Conservation (phyloP, 345 rosid genomes). For the Salix purpurea region DNA sequence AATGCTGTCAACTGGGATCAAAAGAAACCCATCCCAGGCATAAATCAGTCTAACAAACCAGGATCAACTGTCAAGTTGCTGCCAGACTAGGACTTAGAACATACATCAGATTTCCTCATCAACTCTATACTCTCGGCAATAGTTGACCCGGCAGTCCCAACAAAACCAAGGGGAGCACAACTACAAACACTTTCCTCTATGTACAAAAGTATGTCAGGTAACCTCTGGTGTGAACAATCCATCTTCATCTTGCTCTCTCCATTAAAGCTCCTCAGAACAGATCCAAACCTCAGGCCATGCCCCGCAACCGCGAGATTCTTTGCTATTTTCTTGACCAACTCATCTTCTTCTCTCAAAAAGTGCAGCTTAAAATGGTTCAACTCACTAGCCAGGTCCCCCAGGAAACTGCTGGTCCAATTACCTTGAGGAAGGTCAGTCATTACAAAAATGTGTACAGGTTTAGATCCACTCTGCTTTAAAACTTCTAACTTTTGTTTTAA, state of each 20-base stretch:
- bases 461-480: conserved; percentile 35
- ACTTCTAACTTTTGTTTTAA: conserved; percentile 64
- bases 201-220: conserved; percentile 58
- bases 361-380: conserved; percentile 47
- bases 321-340: conserved; percentile 43
- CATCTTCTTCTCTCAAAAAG: conserved; percentile 53
- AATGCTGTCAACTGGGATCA: neutral
- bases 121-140: conserved; percentile 74
- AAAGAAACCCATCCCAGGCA: neutral
- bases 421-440: conserved; percentile 90
- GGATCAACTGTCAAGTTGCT: conserved; percentile 5
- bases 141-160: conserved; percentile 90
- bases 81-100: conserved; percentile 22
- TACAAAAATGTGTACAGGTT: conserved; percentile 52
- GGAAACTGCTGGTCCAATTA: conserved; percentile 77
- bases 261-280: conserved; percentile 25
- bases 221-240: conserved; percentile 38
- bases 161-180: conserved; percentile 90
- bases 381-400: conserved; percentile 65
- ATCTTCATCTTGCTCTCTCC: conserved; percentile 29
- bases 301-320: conserved; percentile 41
- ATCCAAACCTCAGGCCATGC: conserved; percentile 49
- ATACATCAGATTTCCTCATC: conserved; percentile 59
- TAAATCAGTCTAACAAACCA: neutral
- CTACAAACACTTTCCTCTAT: conserved; percentile 84